phyloP scores from a whole-genome alignment of 78 protist genomes.

The Dictyostelium intermedium region DNA sequence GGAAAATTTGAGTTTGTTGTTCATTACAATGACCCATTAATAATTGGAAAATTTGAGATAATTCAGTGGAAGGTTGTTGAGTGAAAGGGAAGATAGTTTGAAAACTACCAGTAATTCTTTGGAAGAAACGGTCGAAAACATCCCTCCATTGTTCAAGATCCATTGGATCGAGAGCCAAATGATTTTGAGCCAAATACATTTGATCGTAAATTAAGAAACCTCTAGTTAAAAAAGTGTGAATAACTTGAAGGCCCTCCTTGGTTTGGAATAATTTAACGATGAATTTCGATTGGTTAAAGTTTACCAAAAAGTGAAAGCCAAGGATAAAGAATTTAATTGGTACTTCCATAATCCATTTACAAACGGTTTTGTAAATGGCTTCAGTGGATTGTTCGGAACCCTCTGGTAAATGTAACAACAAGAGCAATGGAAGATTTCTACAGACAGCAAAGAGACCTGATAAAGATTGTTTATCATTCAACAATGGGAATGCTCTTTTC shows the following conservation, averaged over 20 bases:
- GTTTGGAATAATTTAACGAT: slow-evolving; percentile 39
- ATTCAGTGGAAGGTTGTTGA: slow-evolving; percentile 14
- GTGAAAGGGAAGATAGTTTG: slow-evolving; percentile 33
- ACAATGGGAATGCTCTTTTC: slow-evolving; percentile 38
- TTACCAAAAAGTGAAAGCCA: slow-evolving; percentile 69
- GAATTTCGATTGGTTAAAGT: slow-evolving; percentile 57
- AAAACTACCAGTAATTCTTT: slow-evolving; percentile 32
- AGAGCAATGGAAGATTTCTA: slow-evolving; percentile 56
- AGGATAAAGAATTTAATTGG: slow-evolving; percentile 67
- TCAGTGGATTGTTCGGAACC: slow-evolving; percentile 58
- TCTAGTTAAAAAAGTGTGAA: slow-evolving; percentile 15
- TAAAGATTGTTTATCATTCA: slow-evolving; percentile 16
- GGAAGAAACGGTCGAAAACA: slow-evolving; percentile 61
- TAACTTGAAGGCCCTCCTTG: slow-evolving; percentile 10
- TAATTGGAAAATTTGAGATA: slow-evolving; percentile 1
- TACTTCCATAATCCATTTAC: slow-evolving; percentile 56
- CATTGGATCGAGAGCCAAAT: slow-evolving; percentile 11
- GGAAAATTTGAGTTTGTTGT: slow-evolving; percentile 24
- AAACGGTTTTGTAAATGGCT: slow-evolving; percentile 16
- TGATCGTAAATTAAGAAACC: slow-evolving; percentile 37
- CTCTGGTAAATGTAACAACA: slow-evolving; percentile 61
- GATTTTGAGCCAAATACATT: slow-evolving; percentile 2
- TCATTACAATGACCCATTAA: slow-evolving; percentile 35
- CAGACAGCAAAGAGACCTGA: slow-evolving; percentile 67
- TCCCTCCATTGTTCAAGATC: slow-evolving; percentile 45